Conservation (phyloP, 2,329 filamentous ascomycete species). For the Rhynchosporium secalis region DNA sequence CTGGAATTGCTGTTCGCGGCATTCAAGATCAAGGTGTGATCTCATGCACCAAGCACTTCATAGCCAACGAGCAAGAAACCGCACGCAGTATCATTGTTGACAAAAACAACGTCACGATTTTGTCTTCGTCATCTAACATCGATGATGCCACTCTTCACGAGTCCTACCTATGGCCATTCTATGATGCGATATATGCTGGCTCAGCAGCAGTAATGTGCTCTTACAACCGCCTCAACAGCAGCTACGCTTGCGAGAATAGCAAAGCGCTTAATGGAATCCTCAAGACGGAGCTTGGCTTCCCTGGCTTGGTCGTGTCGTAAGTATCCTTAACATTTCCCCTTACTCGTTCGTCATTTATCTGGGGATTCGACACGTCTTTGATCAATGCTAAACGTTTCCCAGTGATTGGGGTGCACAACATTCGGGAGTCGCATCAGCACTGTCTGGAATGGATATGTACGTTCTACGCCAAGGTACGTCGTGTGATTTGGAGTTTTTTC, state of each 20-base stretch:
- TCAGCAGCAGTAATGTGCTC: constrained; percentile 80
- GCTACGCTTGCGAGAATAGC: constrained; percentile 70
- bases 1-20: constrained; percentile 5
- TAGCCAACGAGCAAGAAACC: constrained; percentile 74
- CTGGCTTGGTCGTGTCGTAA: constrained; percentile 75
- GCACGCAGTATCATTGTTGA: constrained; percentile 49
- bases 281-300: constrained; percentile 83
- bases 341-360: too few species aligned
- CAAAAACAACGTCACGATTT: not conserved
- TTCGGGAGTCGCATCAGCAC: constrained; percentile 71
- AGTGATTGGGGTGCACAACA: constrained; percentile 80
- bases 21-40: constrained; percentile 31
- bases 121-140: constrained; percentile 63
- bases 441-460: constrained; percentile 74
- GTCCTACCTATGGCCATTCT: constrained; percentile 84
- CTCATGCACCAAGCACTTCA: constrained; percentile 47
- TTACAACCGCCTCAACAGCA: constrained; percentile 72
- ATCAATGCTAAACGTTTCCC: not conserved
- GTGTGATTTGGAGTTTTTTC: not conserved
- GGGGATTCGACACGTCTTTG: too few species aligned
- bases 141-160: constrained; percentile 74
- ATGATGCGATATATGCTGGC: constrained; percentile 75
- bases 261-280: constrained; percentile 77
- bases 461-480: not conserved
- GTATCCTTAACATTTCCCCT: not conserved